Evolutionary conservation across 2,329 filamentous ascomycete species (phyloP), one percentile per base, ranked within the genome.

Genomic region (Fusarium temperatum): DNA sequence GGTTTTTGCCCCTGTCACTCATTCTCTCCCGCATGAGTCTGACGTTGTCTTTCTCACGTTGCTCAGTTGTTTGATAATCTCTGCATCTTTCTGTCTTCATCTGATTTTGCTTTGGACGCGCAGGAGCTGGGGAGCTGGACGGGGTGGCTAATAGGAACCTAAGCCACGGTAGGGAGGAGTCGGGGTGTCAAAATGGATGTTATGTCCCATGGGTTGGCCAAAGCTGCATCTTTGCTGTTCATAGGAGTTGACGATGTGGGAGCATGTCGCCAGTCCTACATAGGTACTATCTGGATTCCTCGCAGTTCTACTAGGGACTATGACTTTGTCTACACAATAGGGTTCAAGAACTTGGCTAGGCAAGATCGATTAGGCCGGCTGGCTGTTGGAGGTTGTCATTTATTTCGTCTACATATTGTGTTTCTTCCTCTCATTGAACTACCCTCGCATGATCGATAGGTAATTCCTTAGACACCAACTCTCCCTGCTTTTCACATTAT

Each of bases 101-200:
- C 61, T 75, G 63, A 57, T 70, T 71, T 71, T 57, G 60, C 70
- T 76, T 77, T 66, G 75, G 73, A 78, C 66, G 72, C 72, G 63
- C 61, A 66, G 77, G 77, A 76, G 75, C 73, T 75, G 74, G 73
- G 78, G 78, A 76, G 76, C 76, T 63, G 74, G 77, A 73, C 39
- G 74, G 76, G 76, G 78, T 68, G 72, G 70, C 55, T 42, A 66
- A 73, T 39, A 58, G 63, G 63, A 65, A 41, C 59, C 56, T 64
- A 69, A 68, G 65, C 61, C 69, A 73, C 66, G 74, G 74, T 73
- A 57, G 57, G 75, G 70, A 77, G 77, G 77, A 79, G 77, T 79
- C 77, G 74, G 75, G 77, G 77, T 79, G 75, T 76, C 70, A 59
- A 78, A 71, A 66, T 67, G 74, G 65, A 74, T 67, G 57, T 65